Evolutionary conservation across 441 rosid species (phyloP).

Genomic region (Gossypium davidsonii): DNA sequence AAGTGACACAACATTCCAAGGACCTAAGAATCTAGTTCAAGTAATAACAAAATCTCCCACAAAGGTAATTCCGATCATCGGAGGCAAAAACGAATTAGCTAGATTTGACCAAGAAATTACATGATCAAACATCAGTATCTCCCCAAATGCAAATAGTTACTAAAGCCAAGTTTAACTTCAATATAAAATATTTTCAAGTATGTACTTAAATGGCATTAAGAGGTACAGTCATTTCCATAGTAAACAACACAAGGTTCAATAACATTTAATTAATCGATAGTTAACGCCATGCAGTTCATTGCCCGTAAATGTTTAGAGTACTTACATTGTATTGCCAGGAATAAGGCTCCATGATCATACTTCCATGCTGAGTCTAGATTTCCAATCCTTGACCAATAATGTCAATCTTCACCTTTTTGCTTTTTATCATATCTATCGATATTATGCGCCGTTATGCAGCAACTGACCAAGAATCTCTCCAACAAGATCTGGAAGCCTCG

Average conservation of each 20-base stretch:
- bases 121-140: not conserved
- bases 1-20: not conserved
- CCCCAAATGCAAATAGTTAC: not conserved
- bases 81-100: not conserved
- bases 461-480: not conserved
- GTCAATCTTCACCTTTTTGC: not conserved
- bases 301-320: not conserved
- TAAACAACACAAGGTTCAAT: not conserved
- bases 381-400: not conserved
- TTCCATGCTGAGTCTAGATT: not conserved
- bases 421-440: not conserved
- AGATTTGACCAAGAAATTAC: not conserved
- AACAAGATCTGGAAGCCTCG: not conserved
- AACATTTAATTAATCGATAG: not conserved
- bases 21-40: not conserved
- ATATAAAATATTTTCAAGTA: not conserved
- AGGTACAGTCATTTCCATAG: conserved; percentile 6
- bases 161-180: not conserved
- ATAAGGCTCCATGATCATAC: not conserved
- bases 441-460: not conserved
- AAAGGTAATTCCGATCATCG: not conserved
- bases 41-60: not conserved
- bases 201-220: not conserved
- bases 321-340: not conserved
- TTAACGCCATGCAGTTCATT: not conserved